Base-by-base conservation (phyloP, 1,284 basidiomycete species). In the Boletus mariae region DNA sequence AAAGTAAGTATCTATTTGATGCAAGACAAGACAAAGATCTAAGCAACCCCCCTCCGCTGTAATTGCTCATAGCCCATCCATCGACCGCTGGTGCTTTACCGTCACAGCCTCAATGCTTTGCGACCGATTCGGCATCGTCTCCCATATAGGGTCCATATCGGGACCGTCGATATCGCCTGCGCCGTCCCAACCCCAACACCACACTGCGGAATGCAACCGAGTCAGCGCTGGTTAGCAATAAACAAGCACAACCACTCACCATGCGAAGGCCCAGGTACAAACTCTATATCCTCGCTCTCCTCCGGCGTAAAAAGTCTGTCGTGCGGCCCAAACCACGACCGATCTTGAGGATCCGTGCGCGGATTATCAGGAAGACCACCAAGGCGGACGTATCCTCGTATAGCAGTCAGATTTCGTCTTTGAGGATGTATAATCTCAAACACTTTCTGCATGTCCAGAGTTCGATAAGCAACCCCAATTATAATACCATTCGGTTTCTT, bases 131-230 rank as follows among this genome's bases (percentile, higher is more conserved):
- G 90, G 79, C 84, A 90, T 89, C 31, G 71, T 65, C 70, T 97
- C 94, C 94, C 94, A 98, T 57, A 98, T 89, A 7, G 94, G 94
- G 64, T 97, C 94, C 4, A 97, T 92, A 64, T 94, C 92, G 0
- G 92, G 93, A 43, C 92, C 94, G 59, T 96, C 94, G 25, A 98
- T 79, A 67, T 97, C 94, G 44, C 94, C 94, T 3, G 94, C 94
- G 35, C 94, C 94, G 66, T 98, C 94, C 94, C 94, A 98, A 23
- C 94, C 94, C 94, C 94, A 97, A 69, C 94, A 97, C 94, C 94
- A 97, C 8, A 96, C 94, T 94, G 67, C 3, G 29, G 0, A 40
- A 23, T 20, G 49, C 35, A 5, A 43, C 3, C 5, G 12, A 11
- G 3, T 26, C 13, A 38, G 49, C 25, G 25, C 26, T 10, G 5